A percentile compares a stretch with the other conserved stretches of the same genome.
These are phyloP conservation scores for Albophoma yamanashiensis DNA, from an alignment of 2,329 filamentous ascomycete species.

Conservation along the genomic window DNA sequence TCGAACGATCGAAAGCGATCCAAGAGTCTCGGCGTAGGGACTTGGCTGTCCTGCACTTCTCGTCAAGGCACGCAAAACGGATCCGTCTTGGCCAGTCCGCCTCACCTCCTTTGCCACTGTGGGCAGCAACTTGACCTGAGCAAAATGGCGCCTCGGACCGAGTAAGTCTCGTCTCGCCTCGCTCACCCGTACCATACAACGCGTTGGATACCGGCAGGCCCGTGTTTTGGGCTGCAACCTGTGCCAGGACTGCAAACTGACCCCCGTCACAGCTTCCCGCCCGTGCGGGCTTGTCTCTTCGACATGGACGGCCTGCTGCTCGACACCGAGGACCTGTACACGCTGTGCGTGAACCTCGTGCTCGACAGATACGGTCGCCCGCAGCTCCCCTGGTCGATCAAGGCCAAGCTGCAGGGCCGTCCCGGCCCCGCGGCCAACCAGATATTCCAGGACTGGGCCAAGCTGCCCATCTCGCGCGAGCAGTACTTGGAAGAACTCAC, in stretches of 20 bases:
- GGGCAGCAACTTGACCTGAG: background rate
- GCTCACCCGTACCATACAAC: background rate
- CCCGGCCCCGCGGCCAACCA: constrained; percentile 41
- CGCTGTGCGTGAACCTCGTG: constrained; percentile 69
- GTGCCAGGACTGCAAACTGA: background rate
- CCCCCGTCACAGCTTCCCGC: constrained; percentile 49
- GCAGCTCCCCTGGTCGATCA: constrained; percentile 81
- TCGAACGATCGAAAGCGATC: background rate
- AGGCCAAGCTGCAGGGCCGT: constrained; percentile 67
- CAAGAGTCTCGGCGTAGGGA: background rate
- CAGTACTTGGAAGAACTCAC: constrained; percentile 53
- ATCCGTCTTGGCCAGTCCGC: background rate
- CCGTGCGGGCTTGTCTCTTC: constrained; percentile 84
- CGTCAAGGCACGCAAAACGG: background rate
- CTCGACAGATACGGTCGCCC: constrained; percentile 66
- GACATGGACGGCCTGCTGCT: constrained; percentile 98
- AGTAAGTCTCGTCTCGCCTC: constrained; percentile 22
- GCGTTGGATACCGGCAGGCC: background rate
- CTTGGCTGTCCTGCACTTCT: background rate
- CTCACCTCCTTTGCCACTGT: no score
- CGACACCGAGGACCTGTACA: constrained; percentile 87
- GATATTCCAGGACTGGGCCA: constrained; percentile 66
- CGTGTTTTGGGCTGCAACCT: background rate
- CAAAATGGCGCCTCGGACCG: constrained; percentile 31
- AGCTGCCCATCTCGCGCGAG: constrained; percentile 64